A percentile compares a stretch with the other conserved stretches of the same genome.
Conservation (phyloP, 371 early-diverging fungal genomes). For the Encephalitozoon hellem region DNA sequence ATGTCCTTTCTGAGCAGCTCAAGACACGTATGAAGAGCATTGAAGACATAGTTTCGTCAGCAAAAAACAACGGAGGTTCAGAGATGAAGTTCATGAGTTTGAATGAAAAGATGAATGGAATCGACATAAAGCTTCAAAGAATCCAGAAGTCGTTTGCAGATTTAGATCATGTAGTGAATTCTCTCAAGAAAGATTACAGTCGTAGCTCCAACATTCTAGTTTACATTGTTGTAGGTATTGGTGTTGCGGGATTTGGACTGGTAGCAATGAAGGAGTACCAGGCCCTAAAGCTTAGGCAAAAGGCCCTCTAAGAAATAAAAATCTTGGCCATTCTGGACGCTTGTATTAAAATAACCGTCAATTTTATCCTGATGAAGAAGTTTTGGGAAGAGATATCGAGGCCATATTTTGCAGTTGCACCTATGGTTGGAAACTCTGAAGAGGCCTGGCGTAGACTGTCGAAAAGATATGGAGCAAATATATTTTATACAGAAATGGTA, state of each 20-base stretch:
- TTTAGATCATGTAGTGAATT: not conserved
- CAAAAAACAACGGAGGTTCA: not conserved
- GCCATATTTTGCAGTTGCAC: constrained; percentile 50
- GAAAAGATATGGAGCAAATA: constrained; percentile 74
- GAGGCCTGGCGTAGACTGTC: constrained; percentile 82
- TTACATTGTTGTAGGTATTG: not conserved
- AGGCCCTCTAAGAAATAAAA: not conserved
- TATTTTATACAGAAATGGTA: constrained; percentile 96
- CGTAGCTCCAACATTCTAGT: not conserved
- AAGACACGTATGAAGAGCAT: constrained; percentile 40
- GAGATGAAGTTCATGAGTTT: not conserved
- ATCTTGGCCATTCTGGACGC: not conserved
- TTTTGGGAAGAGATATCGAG: constrained; percentile 23
- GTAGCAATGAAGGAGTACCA: constrained; percentile 13
- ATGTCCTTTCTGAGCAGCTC: constrained; percentile 38
- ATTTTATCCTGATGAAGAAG: not conserved
- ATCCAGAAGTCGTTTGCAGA: constrained; percentile 27
- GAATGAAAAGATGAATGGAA: constrained; percentile 24
- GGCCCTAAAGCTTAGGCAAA: not conserved
- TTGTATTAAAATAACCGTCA: not conserved
- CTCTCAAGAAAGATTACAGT: not conserved
- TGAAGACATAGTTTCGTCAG: constrained; percentile 1
- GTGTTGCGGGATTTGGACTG: not conserved
- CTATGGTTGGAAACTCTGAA: constrained; percentile 65
- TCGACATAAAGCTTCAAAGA: constrained; percentile 23